Evolutionary conservation across 108 stramenopile genomes (phyloP).

Genomic region (Schizochytrium sp.): DNA sequence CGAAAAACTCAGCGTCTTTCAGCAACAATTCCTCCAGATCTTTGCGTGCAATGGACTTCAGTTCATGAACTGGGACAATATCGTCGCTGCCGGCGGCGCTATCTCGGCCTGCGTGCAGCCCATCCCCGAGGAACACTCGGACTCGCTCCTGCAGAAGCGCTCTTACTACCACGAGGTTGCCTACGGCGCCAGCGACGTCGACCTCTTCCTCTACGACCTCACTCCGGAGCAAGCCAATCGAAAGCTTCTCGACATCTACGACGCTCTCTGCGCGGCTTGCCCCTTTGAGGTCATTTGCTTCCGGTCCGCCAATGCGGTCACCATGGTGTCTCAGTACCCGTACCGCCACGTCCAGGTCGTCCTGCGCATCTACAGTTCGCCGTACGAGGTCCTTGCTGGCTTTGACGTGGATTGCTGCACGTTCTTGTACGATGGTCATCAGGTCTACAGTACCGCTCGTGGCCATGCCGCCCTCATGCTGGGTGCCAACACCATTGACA

Average conservation of each 20-base stretch:
- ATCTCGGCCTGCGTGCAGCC: constrained; percentile 36
- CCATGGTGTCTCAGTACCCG: constrained; percentile 43
- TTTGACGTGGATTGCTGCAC: constrained; percentile 48
- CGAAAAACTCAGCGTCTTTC: neutral
- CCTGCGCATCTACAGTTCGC: constrained; percentile 39
- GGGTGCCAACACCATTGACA: constrained; percentile 39
- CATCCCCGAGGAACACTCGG: constrained; percentile 16
- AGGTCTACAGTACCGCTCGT: constrained; percentile 38
- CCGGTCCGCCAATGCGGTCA: constrained; percentile 32
- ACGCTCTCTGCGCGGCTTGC: constrained; percentile 38
- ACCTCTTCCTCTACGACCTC: constrained; percentile 40
- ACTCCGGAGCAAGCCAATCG: constrained; percentile 29
- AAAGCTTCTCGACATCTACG: constrained; percentile 37
- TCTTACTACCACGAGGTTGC: constrained; percentile 24
- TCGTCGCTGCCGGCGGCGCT: constrained; percentile 41
- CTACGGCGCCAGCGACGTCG: constrained; percentile 33
- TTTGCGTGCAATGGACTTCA: constrained; percentile 24
- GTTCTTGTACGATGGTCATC: constrained; percentile 33
- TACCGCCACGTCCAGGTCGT: constrained; percentile 46
- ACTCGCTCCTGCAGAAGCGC: neutral
- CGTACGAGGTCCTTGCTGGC: constrained; percentile 42
- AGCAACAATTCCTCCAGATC: constrained; percentile 12
- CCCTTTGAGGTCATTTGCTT: constrained; percentile 34
- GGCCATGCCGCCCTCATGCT: constrained; percentile 38
- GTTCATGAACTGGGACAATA: constrained; percentile 40